A percentile compares a stretch with the other conserved stretches of the same genome.
Conservation (phyloP, 2,329 filamentous ascomycete species). For the Ceratocystis variospora region DNA sequence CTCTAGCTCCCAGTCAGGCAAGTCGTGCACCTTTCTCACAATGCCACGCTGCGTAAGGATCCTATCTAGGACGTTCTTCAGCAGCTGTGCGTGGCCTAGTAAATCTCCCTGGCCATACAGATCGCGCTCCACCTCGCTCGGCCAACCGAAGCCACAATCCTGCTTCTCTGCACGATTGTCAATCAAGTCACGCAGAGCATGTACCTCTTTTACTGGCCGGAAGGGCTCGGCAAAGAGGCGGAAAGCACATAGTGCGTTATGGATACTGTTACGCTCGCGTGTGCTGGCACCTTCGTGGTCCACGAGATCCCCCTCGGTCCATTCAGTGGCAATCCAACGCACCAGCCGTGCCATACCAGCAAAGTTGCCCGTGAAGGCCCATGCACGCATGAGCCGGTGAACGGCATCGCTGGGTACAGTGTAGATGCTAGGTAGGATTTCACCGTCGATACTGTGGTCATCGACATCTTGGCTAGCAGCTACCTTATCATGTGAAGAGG, state of each 20-base stretch:
- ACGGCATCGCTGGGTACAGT: constrained; percentile 9
- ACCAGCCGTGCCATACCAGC: constrained; percentile 43
- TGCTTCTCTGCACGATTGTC: constrained; percentile 22
- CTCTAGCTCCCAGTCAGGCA: constrained; percentile 1
- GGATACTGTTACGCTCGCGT: constrained; percentile 27
- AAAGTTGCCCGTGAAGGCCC: constrained; percentile 48
- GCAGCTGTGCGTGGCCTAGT: constrained; percentile 13
- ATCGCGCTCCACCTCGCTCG: constrained; percentile 27
- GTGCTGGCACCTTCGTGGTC: neutral
- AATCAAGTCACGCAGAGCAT: constrained; percentile 24
- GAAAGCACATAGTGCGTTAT: constrained; percentile 33
- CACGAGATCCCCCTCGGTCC: constrained; percentile 27
- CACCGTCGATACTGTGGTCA: neutral
- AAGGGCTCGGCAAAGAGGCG: constrained; percentile 34
- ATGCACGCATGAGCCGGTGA: constrained; percentile 35
- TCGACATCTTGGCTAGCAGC: neutral
- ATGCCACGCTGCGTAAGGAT: constrained; percentile 8
- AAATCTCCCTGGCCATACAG: constrained; percentile 23
- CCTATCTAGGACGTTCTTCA: constrained; percentile 9
- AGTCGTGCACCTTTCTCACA: neutral
- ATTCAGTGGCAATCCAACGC: constrained; percentile 43
- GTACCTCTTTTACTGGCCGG: constrained; percentile 26
- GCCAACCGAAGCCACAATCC: constrained; percentile 28
- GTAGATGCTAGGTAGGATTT: neutral
- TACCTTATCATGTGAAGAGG: neutral